Conservation (phyloP, 2,329 filamentous ascomycete genomes). For the Trichoderma koningii region DNA sequence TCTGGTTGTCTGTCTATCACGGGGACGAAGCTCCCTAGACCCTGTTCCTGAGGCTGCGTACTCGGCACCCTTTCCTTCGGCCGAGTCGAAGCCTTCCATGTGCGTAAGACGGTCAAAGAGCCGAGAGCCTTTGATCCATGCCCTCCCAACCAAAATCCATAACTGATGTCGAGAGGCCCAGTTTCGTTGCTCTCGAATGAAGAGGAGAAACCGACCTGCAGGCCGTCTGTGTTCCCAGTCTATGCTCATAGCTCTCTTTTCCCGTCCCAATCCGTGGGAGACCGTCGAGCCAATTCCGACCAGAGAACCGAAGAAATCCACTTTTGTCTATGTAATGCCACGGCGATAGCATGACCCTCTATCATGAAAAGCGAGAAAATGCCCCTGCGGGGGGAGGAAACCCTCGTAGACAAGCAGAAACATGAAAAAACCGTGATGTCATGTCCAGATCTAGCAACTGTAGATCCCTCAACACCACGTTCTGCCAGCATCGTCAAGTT, state of each 20-base stretch:
- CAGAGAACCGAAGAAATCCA: constrained; percentile 64
- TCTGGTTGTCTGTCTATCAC: constrained; percentile 38
- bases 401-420: constrained; percentile 44
- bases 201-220: constrained; percentile 41
- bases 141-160: constrained; percentile 43
- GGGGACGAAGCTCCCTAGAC: constrained; percentile 29
- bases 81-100: constrained; percentile 37
- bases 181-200: constrained; percentile 41
- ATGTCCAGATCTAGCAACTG: constrained; percentile 40
- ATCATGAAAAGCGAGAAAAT: constrained; percentile 47
- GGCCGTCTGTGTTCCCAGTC: constrained; percentile 39
- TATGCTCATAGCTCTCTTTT: constrained; percentile 40
- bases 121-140: constrained; percentile 36
- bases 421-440: constrained; percentile 42
- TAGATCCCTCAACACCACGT: constrained; percentile 43
- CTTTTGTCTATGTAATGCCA: constrained; percentile 62
- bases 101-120: constrained; percentile 33
- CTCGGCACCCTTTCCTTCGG: constrained; percentile 34
- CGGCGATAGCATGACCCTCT: constrained; percentile 51
- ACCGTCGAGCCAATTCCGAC: constrained; percentile 44
- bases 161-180: constrained; percentile 44
- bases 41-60: constrained; percentile 26
- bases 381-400: constrained; percentile 40
- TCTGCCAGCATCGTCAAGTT: constrained; percentile 44
- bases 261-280: constrained; percentile 38